Evolutionary conservation across 306 rosid species (phyloP), one percentile per base, ranked within the genome.

Genomic region (Neltuma alba): DNA sequence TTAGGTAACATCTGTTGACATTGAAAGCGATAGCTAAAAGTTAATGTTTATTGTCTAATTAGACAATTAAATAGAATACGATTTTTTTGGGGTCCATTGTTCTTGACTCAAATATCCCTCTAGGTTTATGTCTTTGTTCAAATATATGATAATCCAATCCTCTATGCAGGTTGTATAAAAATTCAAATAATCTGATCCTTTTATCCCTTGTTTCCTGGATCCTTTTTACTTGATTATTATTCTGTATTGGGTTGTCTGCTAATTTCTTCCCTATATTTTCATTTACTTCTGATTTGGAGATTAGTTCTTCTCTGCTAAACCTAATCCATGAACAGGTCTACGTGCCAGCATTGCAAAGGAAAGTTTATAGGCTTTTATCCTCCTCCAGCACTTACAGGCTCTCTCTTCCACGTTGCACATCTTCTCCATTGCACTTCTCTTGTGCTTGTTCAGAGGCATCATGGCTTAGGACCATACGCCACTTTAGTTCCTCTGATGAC

Each of bases 401-500:
- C 45, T 83, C 81, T 76, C 47, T 38, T 84, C 45, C 40, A 16
- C 25, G 5, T 79, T 72, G 77, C 61, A 58, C 83, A 75, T 66
- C 3, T 78, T 66, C 4, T 82, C 60, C 68, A n/a, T 47, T 36
- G 9, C 50, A 70, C 77, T 3, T 73, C 57, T 66, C 37, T 3
- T 41, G 47, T 50, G 1, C 50, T 54, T 74, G 67, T 55, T 55
- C 67, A 37, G 27, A 38, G 50, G 34, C 69, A 0, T 72, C 28
- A 5, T 83, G 83, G 81, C 45, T 76, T 84, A 71, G 34, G 31
- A 41, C 77, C 42, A 64, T 85, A 0, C 87, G 86, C 50, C 76
- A 82, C 33, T 87, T 87, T 37, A 87, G 89, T 86, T 85, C 85
- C 72, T 7, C 57, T 3, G 42, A 76, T 40, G 81, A 86, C 42